A percentile compares a stretch with the other conserved stretches of the same genome.
Evolutionary conservation across 208 protist species (phyloP).

Genomic region (Leishmania mexicana): DNA sequence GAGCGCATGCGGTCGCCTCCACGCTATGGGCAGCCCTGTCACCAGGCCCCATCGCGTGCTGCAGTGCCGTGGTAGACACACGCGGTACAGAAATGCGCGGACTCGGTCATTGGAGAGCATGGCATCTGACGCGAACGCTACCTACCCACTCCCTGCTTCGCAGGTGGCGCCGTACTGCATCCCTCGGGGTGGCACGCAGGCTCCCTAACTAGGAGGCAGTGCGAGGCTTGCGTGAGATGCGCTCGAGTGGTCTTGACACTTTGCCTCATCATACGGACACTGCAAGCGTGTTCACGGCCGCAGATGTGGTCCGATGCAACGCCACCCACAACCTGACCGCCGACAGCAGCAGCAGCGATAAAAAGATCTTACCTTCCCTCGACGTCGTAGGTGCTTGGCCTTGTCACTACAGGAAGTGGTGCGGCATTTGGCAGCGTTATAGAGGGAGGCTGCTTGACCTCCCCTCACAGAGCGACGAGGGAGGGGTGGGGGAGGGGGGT

Average conservation of each 20-base stretch:
- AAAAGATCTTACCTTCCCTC: background rate
- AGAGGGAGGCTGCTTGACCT: background rate
- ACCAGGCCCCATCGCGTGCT: background rate
- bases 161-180: background rate
- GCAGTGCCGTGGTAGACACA: background rate
- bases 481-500: background rate
- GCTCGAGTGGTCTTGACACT: background rate
- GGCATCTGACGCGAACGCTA: background rate
- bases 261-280: background rate
- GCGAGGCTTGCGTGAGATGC: background rate
- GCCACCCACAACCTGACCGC: background rate
- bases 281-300: background rate
- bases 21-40: no score
- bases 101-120: background rate
- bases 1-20: background rate
- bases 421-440: background rate
- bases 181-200: background rate
- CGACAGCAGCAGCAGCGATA: background rate
- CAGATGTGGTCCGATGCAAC: background rate
- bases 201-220: background rate
- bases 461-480: background rate
- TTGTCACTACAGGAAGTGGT: background rate
- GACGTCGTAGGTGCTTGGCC: background rate
- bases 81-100: background rate
- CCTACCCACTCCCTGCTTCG: background rate